These are phyloP conservation scores for Ascochyta lentis DNA, from an alignment of 2,329 filamentous ascomycete species.

Conservation along the genomic window DNA sequence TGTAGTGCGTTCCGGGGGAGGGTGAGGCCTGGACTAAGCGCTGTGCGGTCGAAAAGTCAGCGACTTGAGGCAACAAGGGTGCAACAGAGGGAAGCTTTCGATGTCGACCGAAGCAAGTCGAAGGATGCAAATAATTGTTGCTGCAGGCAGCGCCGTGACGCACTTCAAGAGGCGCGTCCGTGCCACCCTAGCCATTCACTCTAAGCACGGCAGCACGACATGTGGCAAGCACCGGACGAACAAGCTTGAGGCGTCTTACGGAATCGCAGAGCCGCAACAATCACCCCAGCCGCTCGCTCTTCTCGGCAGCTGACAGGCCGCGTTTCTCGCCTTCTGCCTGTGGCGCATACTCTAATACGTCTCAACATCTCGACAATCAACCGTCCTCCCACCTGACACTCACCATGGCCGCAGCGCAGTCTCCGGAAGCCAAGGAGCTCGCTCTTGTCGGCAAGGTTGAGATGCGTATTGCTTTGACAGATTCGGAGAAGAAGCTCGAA, in stretches of 20 bases:
- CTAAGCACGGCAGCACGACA: constrained; percentile 26
- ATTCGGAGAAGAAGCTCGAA: constrained; percentile 83
- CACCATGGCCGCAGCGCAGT: constrained; percentile 42
- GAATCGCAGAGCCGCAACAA: constrained; percentile 18
- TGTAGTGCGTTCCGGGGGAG: not conserved
- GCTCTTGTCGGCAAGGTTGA: constrained; percentile 85
- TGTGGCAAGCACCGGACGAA: constrained; percentile 32
- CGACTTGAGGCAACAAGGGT: not conserved
- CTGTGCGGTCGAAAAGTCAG: not conserved
- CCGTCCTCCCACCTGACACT: constrained; percentile 4
- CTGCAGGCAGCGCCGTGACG: constrained; percentile 27
- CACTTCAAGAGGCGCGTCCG: constrained; percentile 18
- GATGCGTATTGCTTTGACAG: constrained; percentile 80
- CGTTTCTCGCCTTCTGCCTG: constrained; percentile 33
- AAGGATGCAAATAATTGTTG: constrained; percentile 33
- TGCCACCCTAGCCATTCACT: constrained; percentile 26
- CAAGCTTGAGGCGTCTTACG: constrained; percentile 21
- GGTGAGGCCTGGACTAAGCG: not conserved
- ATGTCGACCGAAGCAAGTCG: constrained; percentile 30
- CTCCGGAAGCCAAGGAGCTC: constrained; percentile 73
- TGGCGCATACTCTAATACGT: constrained; percentile 23
- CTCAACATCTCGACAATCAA: constrained; percentile 4
- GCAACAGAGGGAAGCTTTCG: constrained; percentile 19
- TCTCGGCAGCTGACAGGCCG: constrained; percentile 24
- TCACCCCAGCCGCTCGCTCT: constrained; percentile 6